These are phyloP conservation scores for Cordyceps farinosa DNA, from an alignment of 2,329 filamentous ascomycete genomes.

Conservation along the genomic window DNA sequence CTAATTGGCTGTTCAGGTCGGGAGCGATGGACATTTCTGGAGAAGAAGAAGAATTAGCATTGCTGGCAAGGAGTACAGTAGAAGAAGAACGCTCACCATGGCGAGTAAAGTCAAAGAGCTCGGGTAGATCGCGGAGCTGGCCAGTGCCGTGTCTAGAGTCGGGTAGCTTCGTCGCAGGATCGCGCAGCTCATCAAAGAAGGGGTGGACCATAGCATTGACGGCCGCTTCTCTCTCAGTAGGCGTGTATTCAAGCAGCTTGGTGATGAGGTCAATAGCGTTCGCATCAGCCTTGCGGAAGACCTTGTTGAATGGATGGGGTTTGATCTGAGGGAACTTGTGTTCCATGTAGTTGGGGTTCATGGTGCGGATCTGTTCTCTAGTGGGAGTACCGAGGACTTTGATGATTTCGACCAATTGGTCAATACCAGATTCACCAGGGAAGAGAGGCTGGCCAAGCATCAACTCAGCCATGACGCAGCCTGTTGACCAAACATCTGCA, in stretches of 20 bases:
- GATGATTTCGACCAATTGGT: constrained; percentile 98
- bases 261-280: constrained; percentile 95
- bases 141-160: constrained; percentile 89
- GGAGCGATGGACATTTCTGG: constrained; percentile 95
- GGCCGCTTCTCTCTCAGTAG: constrained; percentile 87
- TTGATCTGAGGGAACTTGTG: constrained; percentile 99
- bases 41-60: background rate
- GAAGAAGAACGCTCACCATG: constrained; percentile 66
- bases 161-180: constrained; percentile 84
- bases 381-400: constrained; percentile 97
- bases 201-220: constrained; percentile 97
- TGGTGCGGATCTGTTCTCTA: constrained; percentile 95
- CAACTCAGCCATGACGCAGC: constrained; percentile 98
- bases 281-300: constrained; percentile 92
- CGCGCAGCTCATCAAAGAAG: constrained; percentile 95
- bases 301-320: constrained; percentile 98
- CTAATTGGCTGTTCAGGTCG: constrained; percentile 79
- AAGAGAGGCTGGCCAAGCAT: constrained; percentile 98
- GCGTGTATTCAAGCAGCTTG: constrained; percentile 91
- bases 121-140: constrained; percentile 75
- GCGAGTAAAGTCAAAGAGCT: constrained; percentile 86
- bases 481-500: constrained; percentile 96
- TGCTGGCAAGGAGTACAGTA: background rate
- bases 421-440: constrained; percentile 96
- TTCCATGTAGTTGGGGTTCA: constrained; percentile 99